Evolutionary conservation across 2,329 filamentous ascomycete genomes (phyloP), one percentile per base, ranked within the genome.

Genomic region (Chrysoporthe cubensis): DNA sequence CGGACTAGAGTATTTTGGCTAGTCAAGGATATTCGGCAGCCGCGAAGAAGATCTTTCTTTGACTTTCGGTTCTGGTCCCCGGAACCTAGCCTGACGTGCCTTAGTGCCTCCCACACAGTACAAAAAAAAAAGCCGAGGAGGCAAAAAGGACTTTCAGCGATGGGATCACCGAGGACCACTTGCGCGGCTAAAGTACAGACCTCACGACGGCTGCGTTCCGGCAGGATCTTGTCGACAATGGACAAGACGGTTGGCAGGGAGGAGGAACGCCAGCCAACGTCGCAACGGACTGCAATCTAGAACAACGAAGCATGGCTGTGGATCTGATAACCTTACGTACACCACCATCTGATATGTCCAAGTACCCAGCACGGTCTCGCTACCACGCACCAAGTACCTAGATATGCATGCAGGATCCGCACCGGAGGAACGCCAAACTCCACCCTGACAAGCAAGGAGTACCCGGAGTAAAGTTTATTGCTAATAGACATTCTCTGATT

Each of bases 391-490:
- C 9, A 26, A 26, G 37, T 40, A 40, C 6, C 37, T 40, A 54
- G 50, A 21, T 21, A 60, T 44, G 37, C 57, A 60, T 60, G 40
- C 40, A 4, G n/a, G 40, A 26, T 43, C 57, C 57, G 11, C 57
- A 44, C 57, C n/a, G n/a, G n/a, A 32, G n/a, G 9, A 21, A 21
- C 8, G 42, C n/a, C 40, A 44, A 42, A 60, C 8, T 42, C 21
- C 37, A 21, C 42, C 34, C 57, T 59, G 57, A 60, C 57, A 44
- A 60, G 57, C 40, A 21, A 43, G 57, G 40, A 60, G 37, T 42
- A 40, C 57, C 57, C 40, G 21, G 40, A 21, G 9, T 9, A 42
- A 6, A 14, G 16, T 44, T 43, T 44, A 44, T 60, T 60, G n/a
- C 18, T 16, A 60, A 60, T 60, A 43, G 21, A 4, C 26, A 3